Percentiles rank a stretch among this genome's conserved stretches.
Evolutionary conservation across 1,284 basidiomycete genomes (phyloP).

Genomic region (Inonotus hispidus): DNA sequence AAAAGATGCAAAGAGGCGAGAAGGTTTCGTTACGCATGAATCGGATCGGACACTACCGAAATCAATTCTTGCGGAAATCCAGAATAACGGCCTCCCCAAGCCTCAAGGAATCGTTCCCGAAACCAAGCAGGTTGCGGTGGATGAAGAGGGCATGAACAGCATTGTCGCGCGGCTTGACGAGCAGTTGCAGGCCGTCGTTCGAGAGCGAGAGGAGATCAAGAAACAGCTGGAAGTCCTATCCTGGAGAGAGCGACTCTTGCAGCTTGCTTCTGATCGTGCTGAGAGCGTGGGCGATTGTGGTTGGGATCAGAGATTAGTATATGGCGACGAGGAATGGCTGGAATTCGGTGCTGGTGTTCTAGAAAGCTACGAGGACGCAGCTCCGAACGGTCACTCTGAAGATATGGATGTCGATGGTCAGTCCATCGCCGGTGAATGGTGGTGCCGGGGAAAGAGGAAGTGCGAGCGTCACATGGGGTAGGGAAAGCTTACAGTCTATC

Average conservation of each 20-base stretch:
- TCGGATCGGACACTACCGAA: conserved; percentile 13
- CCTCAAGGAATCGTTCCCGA: conserved; percentile 3
- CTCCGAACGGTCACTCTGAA: conserved; percentile 23
- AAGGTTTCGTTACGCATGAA: conserved; percentile 54
- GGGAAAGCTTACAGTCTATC: conserved; percentile 21
- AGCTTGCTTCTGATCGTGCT: conserved; percentile 57
- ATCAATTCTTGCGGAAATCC: conserved; percentile 10
- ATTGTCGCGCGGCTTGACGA: conserved; percentile 44
- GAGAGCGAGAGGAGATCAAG: conserved; percentile 56
- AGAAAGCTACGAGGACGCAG: conserved; percentile 57
- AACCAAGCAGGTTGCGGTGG: background rate
- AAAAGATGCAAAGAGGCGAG: conserved; percentile 58
- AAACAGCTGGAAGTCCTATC: conserved; percentile 58
- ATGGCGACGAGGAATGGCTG: conserved; percentile 68
- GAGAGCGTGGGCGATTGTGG: conserved; percentile 63
- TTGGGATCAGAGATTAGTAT: conserved; percentile 79
- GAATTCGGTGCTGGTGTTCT: conserved; percentile 58
- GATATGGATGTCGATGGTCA: conserved; percentile 38
- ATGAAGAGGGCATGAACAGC: conserved; percentile 30
- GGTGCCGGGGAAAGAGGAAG: conserved; percentile 67
- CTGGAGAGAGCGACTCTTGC: conserved; percentile 62
- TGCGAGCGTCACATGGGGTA: conserved; percentile 78
- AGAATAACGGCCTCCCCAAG: conserved; percentile 4
- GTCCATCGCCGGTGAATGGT: conserved; percentile 51
- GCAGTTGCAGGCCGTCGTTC: conserved; percentile 49